Evolutionary conservation across 345 rosid species (phyloP).

Genomic region (Murraya paniculata): DNA sequence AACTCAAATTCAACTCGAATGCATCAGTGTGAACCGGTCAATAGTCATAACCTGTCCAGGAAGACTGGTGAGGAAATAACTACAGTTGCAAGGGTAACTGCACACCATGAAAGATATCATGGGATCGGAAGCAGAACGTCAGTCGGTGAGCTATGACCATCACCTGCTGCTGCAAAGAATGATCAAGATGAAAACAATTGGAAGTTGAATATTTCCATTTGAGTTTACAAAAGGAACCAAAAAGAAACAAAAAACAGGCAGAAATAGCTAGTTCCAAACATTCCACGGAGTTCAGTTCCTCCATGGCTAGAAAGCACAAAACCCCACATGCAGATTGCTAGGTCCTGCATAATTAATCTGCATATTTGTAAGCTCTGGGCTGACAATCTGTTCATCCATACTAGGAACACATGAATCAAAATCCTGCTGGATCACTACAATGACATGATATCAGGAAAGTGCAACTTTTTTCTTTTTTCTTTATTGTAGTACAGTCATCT

Average conservation of each 20-base stretch:
- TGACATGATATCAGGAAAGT: background rate
- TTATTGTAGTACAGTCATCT: background rate
- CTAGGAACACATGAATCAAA: background rate
- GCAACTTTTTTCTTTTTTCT: too few relatives aligned
- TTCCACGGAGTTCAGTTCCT: too few relatives aligned
- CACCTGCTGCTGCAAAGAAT: background rate
- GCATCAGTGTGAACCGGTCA: constrained; percentile 21
- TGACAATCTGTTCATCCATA: background rate
- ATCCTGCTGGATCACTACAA: background rate
- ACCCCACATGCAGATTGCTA: background rate
- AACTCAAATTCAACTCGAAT: constrained; percentile 21
- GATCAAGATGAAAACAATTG: background rate
- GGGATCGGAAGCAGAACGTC: background rate
- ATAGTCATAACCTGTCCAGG: background rate
- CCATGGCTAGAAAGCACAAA: too few relatives aligned
- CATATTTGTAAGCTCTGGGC: background rate
- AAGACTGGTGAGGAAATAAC: constrained; percentile 9
- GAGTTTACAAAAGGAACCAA: background rate
- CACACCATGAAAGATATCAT: constrained; percentile 4
- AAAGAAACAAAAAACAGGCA: background rate
- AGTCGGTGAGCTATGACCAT: background rate
- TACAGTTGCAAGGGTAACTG: constrained; percentile 8
- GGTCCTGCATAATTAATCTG: background rate
- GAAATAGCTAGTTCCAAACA: background rate
- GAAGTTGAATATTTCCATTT: background rate